Conservation (phyloP, 2,329 filamentous ascomycete species). For the Xenosphaeropsis pyriputrescens region DNA sequence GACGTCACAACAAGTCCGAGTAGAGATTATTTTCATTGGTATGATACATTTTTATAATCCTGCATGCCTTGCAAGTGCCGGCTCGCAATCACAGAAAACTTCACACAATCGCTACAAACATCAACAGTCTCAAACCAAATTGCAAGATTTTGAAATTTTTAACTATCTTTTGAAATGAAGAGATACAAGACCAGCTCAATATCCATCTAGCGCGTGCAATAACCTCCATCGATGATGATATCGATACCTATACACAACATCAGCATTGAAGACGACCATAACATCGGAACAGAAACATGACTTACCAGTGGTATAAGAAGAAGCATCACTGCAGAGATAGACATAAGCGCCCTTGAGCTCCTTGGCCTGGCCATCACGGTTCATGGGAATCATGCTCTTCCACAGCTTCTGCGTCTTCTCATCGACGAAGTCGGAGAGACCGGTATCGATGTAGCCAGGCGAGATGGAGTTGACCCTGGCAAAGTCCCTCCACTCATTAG, state of each 20-base stretch:
- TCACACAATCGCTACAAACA: too few relatives aligned
- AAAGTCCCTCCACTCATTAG: conserved; percentile 57
- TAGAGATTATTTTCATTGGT: too few relatives aligned
- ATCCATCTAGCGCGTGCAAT: conserved; percentile 7
- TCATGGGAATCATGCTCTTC: conserved; percentile 44
- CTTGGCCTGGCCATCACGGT: conserved; percentile 43
- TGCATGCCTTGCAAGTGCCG: too few relatives aligned
- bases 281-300: conserved; percentile 20
- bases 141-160: too few relatives aligned
- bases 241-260: conserved; percentile 16
- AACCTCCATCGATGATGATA: conserved; percentile 32
- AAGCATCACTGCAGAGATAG: conserved; percentile 29
- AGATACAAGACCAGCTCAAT: too few relatives aligned
- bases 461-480: conserved; percentile 55
- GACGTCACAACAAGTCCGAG: too few relatives aligned
- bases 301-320: conserved; percentile 33
- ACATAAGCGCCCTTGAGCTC: conserved; percentile 45
- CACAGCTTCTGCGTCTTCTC: conserved; percentile 40
- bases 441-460: conserved; percentile 53
- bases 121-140: too few relatives aligned
- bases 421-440: conserved; percentile 41
- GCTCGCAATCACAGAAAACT: too few relatives aligned
- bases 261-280: too few relatives aligned
- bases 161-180: too few relatives aligned
- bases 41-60: too few relatives aligned